Evolutionary conservation across 2,329 filamentous ascomycete species (phyloP), one percentile per base, ranked within the genome.

Genomic region (Fusarium pseudoanthophilum): DNA sequence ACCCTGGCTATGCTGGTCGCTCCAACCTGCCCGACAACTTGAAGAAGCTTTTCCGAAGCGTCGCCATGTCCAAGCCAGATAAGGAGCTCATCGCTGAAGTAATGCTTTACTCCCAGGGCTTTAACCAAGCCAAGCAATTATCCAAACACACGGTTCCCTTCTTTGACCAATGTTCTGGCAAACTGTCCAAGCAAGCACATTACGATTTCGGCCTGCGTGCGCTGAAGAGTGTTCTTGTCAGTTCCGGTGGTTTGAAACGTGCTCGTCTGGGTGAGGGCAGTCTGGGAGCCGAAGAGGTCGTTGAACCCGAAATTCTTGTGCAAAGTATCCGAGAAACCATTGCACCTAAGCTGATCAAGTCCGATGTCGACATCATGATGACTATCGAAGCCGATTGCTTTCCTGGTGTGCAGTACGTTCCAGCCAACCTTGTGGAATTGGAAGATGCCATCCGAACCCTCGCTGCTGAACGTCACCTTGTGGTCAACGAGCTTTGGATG

Each of bases 11-110:
- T 84, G 96, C 96, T 60, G 96, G 96, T 64, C 94, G 96, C 83
- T 99, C 96, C 56, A 99, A 99, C 83, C 85, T 99, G 79, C 96
- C 96, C 5, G 96, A 99, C 84, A 99, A 99, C 82, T 84, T 99
- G 85, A 99, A 99, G 90, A 99, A 99, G 84, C 87, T 99, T 45
- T 99, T 99, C 90, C 92, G 97, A 80, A 99, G 96, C 79, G 95
- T 99, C 58, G 96, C 96, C 71, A 99, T 99, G 96, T 99, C 96
- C 16, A 99, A 98, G 84, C 96, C 96, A 2, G 97, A 99, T 86
- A 99, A 99, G 84, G 97, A 99, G 83, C 92, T 99, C 65, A 99
- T 99, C 83, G 95, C 96, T 40, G 96, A 99, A 85, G 96, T 99
- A 78, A 99, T 99, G 97, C 90, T 99, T 40, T 99, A 98, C 87